Evolutionary conservation across 129 eudicot genomes (phyloP), one percentile per base, ranked within the genome.

Genomic region (Erigeron canadensis): DNA sequence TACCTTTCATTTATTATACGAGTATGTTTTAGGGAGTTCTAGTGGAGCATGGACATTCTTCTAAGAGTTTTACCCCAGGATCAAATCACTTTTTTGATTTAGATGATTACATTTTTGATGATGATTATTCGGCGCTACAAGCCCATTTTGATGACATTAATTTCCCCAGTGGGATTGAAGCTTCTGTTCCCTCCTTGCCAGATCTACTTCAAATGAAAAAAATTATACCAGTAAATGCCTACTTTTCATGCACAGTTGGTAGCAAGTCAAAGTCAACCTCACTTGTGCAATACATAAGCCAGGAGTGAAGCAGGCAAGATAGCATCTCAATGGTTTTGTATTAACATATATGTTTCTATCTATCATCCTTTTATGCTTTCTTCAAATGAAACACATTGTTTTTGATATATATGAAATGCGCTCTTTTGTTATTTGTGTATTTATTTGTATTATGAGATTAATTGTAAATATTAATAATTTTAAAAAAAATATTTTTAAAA

Each of bases 111-210:
- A 48, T 79, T 28, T 70, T 22, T 56, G 90, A 80, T 38, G 86
- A 88, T 47, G 89, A 87, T 21, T 79, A 74, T 63, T 70, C 73
- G 10, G 42, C 62, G 66, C 60, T 84, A 76, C 96, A 91, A 79
- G 84, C 96, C 19, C 91, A 84, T 81, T 91, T 91, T 68, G 94
- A 91, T 76, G 58, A 67, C 73, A 75, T 88, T 62, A 94, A 84
- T 75, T 63, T 86, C 17, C 94, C 94, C 44, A 47, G 94, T 75
- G 96, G 94, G 59, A 74, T 91, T 8, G 96, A 88, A 83, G 94
- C 85, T 56, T 80, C 87, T 0, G 43, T 91, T 17, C 86, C 96
- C 40, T 91, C 87, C 96, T 74, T 86, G 55, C 71, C 80, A 4
- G 77, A 73, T 65, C 23, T 59, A 38, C 15, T 4, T 6, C 37